These are phyloP conservation scores for Cryphonectria parasitica DNA, from an alignment of 2,329 filamentous ascomycete genomes.

Conservation along the genomic window DNA sequence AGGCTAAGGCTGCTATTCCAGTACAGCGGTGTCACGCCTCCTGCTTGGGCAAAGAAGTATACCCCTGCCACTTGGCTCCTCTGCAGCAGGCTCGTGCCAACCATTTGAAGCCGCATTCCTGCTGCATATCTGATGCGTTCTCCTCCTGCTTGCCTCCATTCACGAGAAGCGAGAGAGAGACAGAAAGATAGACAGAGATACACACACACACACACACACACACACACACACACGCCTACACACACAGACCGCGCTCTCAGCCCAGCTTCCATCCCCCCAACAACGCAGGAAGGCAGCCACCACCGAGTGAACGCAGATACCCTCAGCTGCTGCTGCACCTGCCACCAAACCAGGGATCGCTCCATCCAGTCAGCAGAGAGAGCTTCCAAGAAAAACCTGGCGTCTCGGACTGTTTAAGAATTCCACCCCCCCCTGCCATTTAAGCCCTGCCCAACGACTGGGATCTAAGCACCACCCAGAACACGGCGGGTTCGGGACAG, in stretches of 20 bases:
- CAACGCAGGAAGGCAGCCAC: conserved; percentile 18
- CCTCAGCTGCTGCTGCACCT: conserved; percentile 29
- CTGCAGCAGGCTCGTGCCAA: conserved; percentile 30
- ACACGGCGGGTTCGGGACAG: conserved; percentile 15
- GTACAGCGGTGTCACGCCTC: conserved; percentile 21
- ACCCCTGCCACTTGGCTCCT: conserved; percentile 27
- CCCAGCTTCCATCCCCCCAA: conserved; percentile 4
- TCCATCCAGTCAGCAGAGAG: conserved; percentile 27
- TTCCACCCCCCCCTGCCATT: conserved; percentile 23
- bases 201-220: conserved; percentile 7
- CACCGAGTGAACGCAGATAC: conserved; percentile 21
- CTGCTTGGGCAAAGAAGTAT: conserved; percentile 21
- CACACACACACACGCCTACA: too few relatives aligned
- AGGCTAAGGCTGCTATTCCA: conserved; percentile 24
- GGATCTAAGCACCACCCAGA: conserved; percentile 22
- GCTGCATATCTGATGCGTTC: conserved; percentile 14
- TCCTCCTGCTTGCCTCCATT: conserved; percentile 13
- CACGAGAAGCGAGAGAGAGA: background rate
- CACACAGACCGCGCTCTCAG: conserved; percentile 27
- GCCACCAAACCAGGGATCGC: conserved; percentile 25
- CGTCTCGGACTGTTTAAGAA: conserved; percentile 29
- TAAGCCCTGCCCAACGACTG: conserved; percentile 12
- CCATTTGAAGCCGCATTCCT: conserved; percentile 30
- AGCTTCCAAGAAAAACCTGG: conserved; percentile 28
- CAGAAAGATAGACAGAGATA: background rate